phyloP scores from a whole-genome alignment of 148 eudicot genomes.

The Heliosperma pusillum region DNA sequence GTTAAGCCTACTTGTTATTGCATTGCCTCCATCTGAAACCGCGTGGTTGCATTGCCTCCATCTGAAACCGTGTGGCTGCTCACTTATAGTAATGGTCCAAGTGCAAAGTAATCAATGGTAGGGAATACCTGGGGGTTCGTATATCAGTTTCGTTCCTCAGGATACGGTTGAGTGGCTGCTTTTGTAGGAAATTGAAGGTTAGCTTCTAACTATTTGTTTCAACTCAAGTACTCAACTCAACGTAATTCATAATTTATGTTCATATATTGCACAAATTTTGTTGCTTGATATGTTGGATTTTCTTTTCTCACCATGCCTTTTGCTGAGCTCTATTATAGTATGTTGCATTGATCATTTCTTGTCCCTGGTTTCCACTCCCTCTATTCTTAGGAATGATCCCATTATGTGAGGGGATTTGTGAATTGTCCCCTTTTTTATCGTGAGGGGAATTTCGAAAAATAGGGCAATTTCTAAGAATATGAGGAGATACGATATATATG shows the following conservation, averaged over 20 bases:
- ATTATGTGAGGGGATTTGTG: too few relatives aligned
- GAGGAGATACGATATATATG: background rate
- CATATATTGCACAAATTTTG: background rate
- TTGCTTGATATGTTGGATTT: background rate
- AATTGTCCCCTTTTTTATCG: too few relatives aligned
- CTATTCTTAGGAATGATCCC: too few relatives aligned
- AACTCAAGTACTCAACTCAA: background rate
- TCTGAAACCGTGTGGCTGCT: background rate
- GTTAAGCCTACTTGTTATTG: conserved; percentile 6
- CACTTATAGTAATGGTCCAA: conserved; percentile 3
- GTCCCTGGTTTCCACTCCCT: too few relatives aligned
- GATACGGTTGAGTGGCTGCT: background rate
- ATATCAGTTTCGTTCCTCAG: background rate
- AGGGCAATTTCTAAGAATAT: too few relatives aligned
- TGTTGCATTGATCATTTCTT: background rate
- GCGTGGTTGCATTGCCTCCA: background rate
- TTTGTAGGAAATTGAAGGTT: conserved; percentile 1
- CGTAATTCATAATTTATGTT: background rate
- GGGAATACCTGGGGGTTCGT: background rate
- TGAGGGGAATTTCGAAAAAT: too few relatives aligned
- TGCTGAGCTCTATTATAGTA: background rate
- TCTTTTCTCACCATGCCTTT: background rate
- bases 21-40: background rate
- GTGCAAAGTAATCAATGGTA: background rate
- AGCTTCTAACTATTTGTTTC: background rate